Conservation (phyloP, 75 land plant genomes). For the Picea glauca region DNA sequence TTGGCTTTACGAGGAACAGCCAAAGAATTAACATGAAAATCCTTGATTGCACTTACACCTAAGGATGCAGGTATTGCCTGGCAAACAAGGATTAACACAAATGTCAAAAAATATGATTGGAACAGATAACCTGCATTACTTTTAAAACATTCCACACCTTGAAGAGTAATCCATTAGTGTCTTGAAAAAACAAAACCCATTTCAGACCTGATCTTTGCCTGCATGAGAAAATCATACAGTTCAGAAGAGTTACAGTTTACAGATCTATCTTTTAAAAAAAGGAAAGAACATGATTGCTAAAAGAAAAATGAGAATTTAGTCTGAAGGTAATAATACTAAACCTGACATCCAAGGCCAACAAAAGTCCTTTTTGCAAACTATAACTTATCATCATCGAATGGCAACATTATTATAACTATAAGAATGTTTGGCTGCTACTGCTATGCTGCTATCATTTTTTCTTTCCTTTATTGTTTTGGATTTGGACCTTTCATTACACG, state of each 20-base stretch:
- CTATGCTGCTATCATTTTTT: neutral
- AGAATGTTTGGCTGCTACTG: neutral
- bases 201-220: conserved; percentile 68
- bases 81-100: neutral
- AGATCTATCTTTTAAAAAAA: neutral
- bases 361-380: neutral
- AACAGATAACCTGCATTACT: neutral
- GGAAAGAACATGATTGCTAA: conserved; percentile 1
- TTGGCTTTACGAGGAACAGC: conserved; percentile 99
- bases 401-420: neutral
- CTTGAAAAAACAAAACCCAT: conserved; percentile 98
- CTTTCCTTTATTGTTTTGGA: neutral
- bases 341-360: neutral
- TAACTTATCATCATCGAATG: neutral
- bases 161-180: conserved; percentile 94
- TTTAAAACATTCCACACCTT: conserved; percentile 43
- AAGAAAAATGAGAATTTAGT: neutral
- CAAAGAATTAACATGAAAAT: conserved; percentile 87
- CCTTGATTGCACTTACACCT: conserved; percentile 79
- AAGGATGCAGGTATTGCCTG: conserved; percentile 93
- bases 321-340: neutral
- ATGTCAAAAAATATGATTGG: neutral
- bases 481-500: neutral
- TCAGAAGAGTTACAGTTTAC: neutral
- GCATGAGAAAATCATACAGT: conserved; percentile 7